phyloP scores from a whole-genome alignment of 2,329 filamentous ascomycete species.

The Clarireedia homoeocarpa region DNA sequence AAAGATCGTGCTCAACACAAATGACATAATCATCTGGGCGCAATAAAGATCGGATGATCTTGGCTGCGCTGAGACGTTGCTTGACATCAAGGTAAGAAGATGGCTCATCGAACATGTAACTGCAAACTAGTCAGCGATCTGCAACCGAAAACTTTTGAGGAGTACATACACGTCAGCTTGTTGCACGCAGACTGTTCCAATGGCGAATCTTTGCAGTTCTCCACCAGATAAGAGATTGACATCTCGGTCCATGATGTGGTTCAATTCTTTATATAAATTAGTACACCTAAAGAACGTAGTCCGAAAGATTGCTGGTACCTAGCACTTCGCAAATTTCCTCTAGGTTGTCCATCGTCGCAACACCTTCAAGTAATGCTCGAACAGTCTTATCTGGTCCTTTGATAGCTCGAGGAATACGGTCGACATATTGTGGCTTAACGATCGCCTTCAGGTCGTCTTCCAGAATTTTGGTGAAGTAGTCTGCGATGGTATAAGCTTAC shows the following conservation, averaged over 20 bases:
- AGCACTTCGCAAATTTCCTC: constrained; percentile 77
- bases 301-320: constrained; percentile 34
- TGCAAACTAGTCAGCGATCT: constrained; percentile 23
- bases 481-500: constrained; percentile 36
- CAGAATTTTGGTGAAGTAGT: constrained; percentile 98
- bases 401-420: constrained; percentile 92
- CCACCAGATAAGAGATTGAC: constrained; percentile 88
- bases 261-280: constrained; percentile 58
- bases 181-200: constrained; percentile 91
- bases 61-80: constrained; percentile 88
- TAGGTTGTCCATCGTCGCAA: constrained; percentile 69
- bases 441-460: constrained; percentile 97
- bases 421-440: constrained; percentile 96
- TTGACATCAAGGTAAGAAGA: constrained; percentile 99
- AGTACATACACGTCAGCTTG: constrained; percentile 72
- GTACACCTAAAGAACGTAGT: background rate
- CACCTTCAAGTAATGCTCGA: constrained; percentile 66
- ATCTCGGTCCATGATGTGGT: constrained; percentile 86
- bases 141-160: background rate
- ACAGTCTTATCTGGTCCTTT: constrained; percentile 76
- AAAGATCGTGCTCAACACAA: constrained; percentile 98
- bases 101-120: constrained; percentile 99
- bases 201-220: constrained; percentile 96
- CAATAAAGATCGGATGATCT: constrained; percentile 85
- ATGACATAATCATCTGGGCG: constrained; percentile 92